Percentiles rank a stretch among this genome's conserved stretches.
phyloP scores from a whole-genome alignment of 106 monocot species.

The Acorus gramineus region DNA sequence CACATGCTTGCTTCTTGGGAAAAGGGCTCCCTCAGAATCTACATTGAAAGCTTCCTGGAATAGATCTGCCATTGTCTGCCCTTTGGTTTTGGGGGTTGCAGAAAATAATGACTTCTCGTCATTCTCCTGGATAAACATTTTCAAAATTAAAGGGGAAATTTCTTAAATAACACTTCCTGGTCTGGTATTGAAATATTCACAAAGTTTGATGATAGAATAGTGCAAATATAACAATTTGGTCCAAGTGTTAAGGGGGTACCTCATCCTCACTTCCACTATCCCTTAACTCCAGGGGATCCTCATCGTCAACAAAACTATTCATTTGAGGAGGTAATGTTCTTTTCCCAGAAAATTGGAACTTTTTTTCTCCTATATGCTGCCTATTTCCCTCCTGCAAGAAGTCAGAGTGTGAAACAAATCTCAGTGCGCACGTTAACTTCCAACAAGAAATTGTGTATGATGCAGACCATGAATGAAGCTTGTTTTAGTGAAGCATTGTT shows the following conservation, averaged over 20 bases:
- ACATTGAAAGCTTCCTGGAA: conserved; percentile 65
- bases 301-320: conserved; percentile 30
- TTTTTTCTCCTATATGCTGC: conserved; percentile 13
- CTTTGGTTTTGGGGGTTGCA: conserved; percentile 26
- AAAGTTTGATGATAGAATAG: neutral
- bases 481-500: conserved; percentile 8
- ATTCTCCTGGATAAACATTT: conserved; percentile 17
- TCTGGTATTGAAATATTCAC: conserved; percentile 3
- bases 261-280: conserved; percentile 55
- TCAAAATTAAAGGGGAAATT: no score
- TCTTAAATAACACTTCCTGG: no score
- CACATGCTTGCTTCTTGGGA: conserved; percentile 11
- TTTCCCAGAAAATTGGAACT: conserved; percentile 20
- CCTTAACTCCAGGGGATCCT: conserved; percentile 37
- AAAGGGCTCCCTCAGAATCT: conserved; percentile 7
- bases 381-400: conserved; percentile 15
- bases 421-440: neutral
- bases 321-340: conserved; percentile 24
- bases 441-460: conserved; percentile 4
- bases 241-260: conserved; percentile 13
- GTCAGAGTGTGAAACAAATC: conserved; percentile 7
- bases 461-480: conserved; percentile 27
- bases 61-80: conserved; percentile 66
- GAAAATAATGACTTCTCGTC: conserved; percentile 15
- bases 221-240: neutral